Evolutionary conservation across 2,329 filamentous ascomycete species (phyloP), one percentile per base, ranked within the genome.

Genomic region (Paecilomyces niveus): DNA sequence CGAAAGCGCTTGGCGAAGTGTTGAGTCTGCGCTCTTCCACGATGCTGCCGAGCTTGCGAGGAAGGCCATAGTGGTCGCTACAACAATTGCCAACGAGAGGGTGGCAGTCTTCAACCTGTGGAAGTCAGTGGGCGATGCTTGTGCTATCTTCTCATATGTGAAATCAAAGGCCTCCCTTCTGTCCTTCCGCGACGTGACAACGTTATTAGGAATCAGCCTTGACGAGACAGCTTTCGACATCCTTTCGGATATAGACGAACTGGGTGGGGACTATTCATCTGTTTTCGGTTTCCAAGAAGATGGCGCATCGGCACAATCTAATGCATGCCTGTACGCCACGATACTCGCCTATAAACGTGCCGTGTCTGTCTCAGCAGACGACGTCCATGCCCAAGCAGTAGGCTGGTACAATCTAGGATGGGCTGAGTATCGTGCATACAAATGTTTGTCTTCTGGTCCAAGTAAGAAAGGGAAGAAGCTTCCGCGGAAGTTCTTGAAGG

Each of bases 371-470:
- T 88, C 88, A 15, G 78, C 85, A 0, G 79, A 86, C 59, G 92
- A 99, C 68, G 72, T 85, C 7, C 90, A 97, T 71, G 92, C 93
- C 3, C 92, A 95, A 74, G 90, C 94, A 1, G 90, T 97, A n/a
- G 90, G 92, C 0, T 94, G 93, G 82, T 99, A 96, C 75, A 99
- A 99, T 68, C 80, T 99, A 18, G 94, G 94, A 50, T 97, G 92
- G 90, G 89, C 90, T 1, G 94, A 99, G 72, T 86, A 94, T 70
- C 85, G 88, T 52, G 89, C 92, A 0, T 90, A 95, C 68, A 77
- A 80, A 10, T 90, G 85, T 67, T 78, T 90, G 53, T 67, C 69
- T 13, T 57, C 61, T 13, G 21, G 82, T 81, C 35, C 70, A 72
- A 63, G 52, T 18, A 64, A 58, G 32, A 67, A 61, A 55, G 64